Conservation (phyloP, 192 early-diverging fungal species). For the Dispira parvispora region DNA sequence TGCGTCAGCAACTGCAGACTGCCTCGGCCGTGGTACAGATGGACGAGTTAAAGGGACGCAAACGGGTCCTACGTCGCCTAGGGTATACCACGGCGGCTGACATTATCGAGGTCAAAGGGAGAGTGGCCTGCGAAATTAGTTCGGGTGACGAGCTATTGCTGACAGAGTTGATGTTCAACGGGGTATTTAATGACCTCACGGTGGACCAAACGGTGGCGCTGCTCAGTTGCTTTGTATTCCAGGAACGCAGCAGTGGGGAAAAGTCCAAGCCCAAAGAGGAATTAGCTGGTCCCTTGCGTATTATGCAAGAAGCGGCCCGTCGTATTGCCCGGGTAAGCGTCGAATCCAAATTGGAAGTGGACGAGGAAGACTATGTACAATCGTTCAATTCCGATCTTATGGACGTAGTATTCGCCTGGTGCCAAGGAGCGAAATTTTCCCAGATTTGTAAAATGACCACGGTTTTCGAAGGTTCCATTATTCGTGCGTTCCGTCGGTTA, state of each 20-base stretch:
- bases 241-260: constrained; percentile 48
- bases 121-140: constrained; percentile 93
- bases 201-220: constrained; percentile 74
- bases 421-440: constrained; percentile 75
- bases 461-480: constrained; percentile 86
- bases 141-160: constrained; percentile 86
- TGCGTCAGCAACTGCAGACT: constrained; percentile 54
- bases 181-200: constrained; percentile 85
- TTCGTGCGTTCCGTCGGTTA: constrained; percentile 71
- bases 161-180: constrained; percentile 94
- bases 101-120: constrained; percentile 92
- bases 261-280: constrained; percentile 49
- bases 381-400: constrained; percentile 78
- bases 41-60: constrained; percentile 82
- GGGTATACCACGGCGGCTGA: constrained; percentile 69
- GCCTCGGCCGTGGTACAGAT: constrained; percentile 74
- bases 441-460: constrained; percentile 92
- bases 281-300: constrained; percentile 48
- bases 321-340: constrained; percentile 70
- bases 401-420: constrained; percentile 91
- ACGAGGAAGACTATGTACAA: constrained; percentile 77
- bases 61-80: constrained; percentile 79
- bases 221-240: constrained; percentile 82
- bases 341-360: constrained; percentile 74
- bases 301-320: constrained; percentile 71